These are phyloP conservation scores for Lodderomyces beijingensis DNA, from an alignment of 1,139 yeast genomes.

Conservation along the genomic window DNA sequence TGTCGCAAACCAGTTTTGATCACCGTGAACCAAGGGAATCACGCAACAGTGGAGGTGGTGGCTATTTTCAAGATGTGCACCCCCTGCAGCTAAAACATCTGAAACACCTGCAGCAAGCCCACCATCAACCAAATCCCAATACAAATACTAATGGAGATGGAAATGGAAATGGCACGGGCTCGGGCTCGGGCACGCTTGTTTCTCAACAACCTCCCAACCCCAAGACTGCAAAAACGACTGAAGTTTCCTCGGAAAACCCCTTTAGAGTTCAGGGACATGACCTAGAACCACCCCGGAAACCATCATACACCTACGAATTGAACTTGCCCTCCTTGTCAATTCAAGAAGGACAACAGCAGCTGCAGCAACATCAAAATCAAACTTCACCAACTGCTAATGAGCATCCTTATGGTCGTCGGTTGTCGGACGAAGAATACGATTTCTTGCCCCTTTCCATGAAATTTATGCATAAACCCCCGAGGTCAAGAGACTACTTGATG, in stretches of 20 bases:
- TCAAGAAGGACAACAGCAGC: constrained; percentile 2
- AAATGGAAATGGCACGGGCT: neutral
- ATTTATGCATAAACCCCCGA: constrained; percentile 40
- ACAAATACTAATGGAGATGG: neutral
- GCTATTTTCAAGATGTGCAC: neutral
- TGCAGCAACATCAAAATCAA: constrained; percentile 7
- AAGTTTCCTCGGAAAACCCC: constrained; percentile 1
- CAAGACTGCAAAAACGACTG: neutral
- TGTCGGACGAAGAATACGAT: constrained; percentile 1
- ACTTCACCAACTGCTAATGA: neutral
- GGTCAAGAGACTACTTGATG: constrained; percentile 29
- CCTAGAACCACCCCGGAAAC: too few species aligned
- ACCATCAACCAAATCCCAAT: neutral
- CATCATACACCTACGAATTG: constrained; percentile 10
- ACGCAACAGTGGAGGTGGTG: too few species aligned
- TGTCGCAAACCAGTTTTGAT: too few species aligned
- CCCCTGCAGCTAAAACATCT: neutral
- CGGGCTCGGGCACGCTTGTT: too few species aligned
- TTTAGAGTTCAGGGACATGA: constrained; percentile 9
- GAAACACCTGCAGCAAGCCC: neutral
- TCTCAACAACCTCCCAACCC: constrained; percentile 1
- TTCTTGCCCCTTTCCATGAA: constrained; percentile 31
- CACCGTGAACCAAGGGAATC: too few species aligned
- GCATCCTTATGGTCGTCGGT: constrained; percentile 1
- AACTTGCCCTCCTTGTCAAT: neutral